Percentiles rank a stretch among this genome's conserved stretches.
Evolutionary conservation across 208 protist genomes (phyloP).

Genomic region (Acanthamoeba pearcei): DNA sequence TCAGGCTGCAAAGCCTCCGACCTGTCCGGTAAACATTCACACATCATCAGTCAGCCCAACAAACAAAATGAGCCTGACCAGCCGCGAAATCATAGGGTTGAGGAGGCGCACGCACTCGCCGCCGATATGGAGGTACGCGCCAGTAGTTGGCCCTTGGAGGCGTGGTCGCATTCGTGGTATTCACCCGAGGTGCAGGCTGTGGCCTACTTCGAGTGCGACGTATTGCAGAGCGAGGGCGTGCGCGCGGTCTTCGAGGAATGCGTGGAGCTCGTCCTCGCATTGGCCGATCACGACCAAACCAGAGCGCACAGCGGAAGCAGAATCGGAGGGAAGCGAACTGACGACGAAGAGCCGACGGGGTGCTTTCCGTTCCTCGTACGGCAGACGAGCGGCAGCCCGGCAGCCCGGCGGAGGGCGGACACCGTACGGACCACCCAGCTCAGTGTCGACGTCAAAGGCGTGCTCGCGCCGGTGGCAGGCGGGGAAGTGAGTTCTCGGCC

Average conservation of each 20-base stretch:
- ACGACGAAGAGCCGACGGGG: not conserved
- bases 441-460: not conserved
- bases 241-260: not conserved
- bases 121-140: not conserved
- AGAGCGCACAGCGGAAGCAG: not conserved
- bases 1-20: not conserved
- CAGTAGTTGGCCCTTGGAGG: no score
- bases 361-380: not conserved
- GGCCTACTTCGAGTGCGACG: not conserved
- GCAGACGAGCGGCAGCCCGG: not conserved
- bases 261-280: not conserved
- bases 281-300: not conserved
- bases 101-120: not conserved
- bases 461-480: not conserved
- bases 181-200: not conserved
- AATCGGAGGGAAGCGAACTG: not conserved
- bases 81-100: not conserved
- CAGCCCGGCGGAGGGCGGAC: not conserved
- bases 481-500: not conserved
- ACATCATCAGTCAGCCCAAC: not conserved
- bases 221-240: not conserved
- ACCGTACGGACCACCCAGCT: not conserved
- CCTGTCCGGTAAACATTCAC: not conserved
- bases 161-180: no score
- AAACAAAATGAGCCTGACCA: not conserved